Evolutionary conservation across 177 flowering plant species (phyloP).

Genomic region (Telopea speciosissima): DNA sequence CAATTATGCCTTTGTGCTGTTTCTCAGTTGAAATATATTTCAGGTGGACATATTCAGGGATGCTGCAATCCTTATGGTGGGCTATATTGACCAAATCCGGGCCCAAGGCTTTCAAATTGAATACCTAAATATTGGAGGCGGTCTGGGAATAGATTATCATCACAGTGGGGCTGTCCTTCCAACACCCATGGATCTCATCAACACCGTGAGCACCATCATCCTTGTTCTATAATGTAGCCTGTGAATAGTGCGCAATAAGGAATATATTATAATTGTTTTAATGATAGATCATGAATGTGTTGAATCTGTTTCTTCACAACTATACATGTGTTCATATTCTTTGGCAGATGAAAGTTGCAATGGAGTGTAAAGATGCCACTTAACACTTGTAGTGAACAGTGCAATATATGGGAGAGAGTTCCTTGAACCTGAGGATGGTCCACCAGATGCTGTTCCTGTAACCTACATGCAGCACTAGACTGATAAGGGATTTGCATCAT

Average conservation of each 20-base stretch:
- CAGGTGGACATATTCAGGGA: conserved; percentile 97
- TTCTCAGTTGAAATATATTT: conserved; percentile 6
- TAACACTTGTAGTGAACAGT: neutral
- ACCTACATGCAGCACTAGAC: too few species aligned
- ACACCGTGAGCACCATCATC: conserved; percentile 55
- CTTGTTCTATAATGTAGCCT: neutral
- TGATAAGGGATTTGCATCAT: too few species aligned
- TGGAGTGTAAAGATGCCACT: neutral
- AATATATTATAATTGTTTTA: neutral
- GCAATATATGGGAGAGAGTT: neutral
- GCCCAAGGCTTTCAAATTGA: conserved; percentile 81
- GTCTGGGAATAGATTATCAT: conserved; percentile 90
- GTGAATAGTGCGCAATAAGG: neutral
- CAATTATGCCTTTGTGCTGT: neutral
- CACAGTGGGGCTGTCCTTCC: conserved; percentile 90
- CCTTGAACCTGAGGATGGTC: neutral
- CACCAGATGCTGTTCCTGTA: too few species aligned
- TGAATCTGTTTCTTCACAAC: neutral
- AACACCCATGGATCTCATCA: conserved; percentile 87
- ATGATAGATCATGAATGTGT: neutral
- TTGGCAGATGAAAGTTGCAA: neutral
- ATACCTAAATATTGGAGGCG: conserved; percentile 95
- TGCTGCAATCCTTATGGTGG: conserved; percentile 91
- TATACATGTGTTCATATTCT: neutral
- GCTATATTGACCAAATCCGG: conserved; percentile 82